Evolutionary conservation across 352 stramenopile genomes (phyloP).

Genomic region (Plasmopara muralis): DNA sequence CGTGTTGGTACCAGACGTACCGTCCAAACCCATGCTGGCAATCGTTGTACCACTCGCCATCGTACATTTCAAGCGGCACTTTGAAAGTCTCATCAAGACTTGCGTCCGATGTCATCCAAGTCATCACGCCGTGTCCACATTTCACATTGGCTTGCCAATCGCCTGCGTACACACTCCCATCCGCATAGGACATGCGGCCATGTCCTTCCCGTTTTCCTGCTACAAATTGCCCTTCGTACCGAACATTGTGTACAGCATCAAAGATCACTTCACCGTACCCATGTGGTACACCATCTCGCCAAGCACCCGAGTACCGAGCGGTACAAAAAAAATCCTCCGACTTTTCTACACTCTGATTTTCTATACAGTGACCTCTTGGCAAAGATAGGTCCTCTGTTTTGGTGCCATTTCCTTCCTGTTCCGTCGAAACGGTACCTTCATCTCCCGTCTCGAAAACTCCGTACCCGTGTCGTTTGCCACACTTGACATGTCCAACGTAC

Average conservation of each 20-base stretch:
- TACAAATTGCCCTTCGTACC: conserved; percentile 55
- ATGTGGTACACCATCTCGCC: conserved; percentile 59
- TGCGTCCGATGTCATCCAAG: conserved; percentile 36
- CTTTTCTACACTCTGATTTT: too few species aligned
- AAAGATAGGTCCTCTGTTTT: neutral
- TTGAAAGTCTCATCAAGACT: conserved; percentile 4
- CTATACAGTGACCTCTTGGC: too few species aligned
- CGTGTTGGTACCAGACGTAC: conserved; percentile 56
- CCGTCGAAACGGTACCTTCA: conserved; percentile 13
- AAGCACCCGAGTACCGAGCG: conserved; percentile 70
- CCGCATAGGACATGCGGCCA: conserved; percentile 62
- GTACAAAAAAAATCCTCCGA: too few species aligned
- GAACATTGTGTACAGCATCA: conserved; percentile 41
- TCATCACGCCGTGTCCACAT: conserved; percentile 69
- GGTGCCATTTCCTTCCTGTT: neutral
- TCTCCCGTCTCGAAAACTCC: conserved; percentile 51
- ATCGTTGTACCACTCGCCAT: conserved; percentile 67
- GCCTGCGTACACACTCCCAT: conserved; percentile 60
- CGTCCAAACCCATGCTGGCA: conserved; percentile 68
- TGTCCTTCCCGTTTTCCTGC: conserved; percentile 43
- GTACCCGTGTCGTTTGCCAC: conserved; percentile 67
- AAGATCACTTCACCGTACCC: conserved; percentile 71
- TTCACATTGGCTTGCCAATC: conserved; percentile 69
- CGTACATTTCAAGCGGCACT: conserved; percentile 49
- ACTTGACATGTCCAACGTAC: conserved; percentile 68